Evolutionary conservation across 768 basidiomycete species (phyloP).

Genomic region (Cyclocybe aegerita): DNA sequence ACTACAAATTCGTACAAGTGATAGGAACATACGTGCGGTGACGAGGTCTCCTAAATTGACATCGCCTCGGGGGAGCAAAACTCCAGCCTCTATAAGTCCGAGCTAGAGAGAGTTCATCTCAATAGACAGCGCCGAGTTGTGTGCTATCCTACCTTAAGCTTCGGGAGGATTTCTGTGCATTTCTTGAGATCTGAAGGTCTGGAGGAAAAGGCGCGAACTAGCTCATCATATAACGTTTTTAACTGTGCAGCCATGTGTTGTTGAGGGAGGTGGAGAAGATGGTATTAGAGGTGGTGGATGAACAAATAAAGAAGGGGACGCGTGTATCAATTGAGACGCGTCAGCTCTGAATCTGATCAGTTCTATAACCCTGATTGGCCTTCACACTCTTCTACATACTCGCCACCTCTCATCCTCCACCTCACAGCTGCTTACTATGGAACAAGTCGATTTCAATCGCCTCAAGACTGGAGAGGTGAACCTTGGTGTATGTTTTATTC

Average conservation of each 20-base stretch:
- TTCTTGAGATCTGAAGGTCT: constrained; percentile 68
- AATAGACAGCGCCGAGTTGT: background rate
- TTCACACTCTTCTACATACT: constrained; percentile 17
- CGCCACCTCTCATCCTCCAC: constrained; percentile 14
- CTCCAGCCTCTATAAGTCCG: constrained; percentile 72
- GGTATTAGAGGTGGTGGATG: constrained; percentile 5
- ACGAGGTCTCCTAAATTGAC: constrained; percentile 66
- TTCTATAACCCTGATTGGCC: constrained; percentile 26
- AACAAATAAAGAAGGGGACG: constrained; percentile 24
- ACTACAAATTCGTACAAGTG: background rate
- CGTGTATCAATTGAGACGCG: constrained; percentile 48
- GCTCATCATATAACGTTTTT: constrained; percentile 60
- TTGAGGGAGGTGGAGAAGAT: constrained; percentile 15
- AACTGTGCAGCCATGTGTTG: constrained; percentile 52
- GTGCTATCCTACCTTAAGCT: constrained; percentile 64
- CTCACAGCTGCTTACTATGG: constrained; percentile 38
- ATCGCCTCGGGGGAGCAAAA: constrained; percentile 71
- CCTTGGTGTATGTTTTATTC: constrained; percentile 72
- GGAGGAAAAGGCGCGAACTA: constrained; percentile 65
- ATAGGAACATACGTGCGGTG: constrained; percentile 60
- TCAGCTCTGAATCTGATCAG: constrained; percentile 42
- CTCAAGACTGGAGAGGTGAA: constrained; percentile 96
- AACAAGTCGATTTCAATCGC: constrained; percentile 77
- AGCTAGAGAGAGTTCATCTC: constrained; percentile 45
- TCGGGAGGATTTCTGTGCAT: constrained; percentile 58